Percentiles rank a stretch among this genome's conserved stretches.
phyloP scores from a whole-genome alignment of 768 basidiomycete species.

The Rhizopogon vulgaris region DNA sequence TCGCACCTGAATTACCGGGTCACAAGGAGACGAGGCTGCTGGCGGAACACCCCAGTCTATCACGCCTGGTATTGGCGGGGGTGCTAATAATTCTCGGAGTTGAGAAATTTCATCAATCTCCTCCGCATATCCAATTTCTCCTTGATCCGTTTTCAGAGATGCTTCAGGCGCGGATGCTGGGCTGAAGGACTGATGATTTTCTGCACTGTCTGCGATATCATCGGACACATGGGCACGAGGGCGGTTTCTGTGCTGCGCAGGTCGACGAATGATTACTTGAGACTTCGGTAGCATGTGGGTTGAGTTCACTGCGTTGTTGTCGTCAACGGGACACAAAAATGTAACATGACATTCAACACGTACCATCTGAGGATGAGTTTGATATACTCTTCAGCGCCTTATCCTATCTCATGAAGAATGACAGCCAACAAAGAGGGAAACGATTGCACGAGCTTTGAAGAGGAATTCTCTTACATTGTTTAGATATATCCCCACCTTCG shows the following conservation, averaged over 20 bases:
- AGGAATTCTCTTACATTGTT: constrained; percentile 59
- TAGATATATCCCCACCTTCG: constrained; percentile 3
- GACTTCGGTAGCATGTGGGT: constrained; percentile 42
- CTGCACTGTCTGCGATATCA: constrained; percentile 27
- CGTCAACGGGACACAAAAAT: neutral
- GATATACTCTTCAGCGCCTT: constrained; percentile 35
- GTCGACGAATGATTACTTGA: constrained; percentile 55
- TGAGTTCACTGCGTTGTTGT: constrained; percentile 12
- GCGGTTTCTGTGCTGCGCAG: constrained; percentile 40
- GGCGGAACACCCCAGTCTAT: constrained; percentile 77
- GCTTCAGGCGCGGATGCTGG: neutral
- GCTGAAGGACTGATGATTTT: neutral
- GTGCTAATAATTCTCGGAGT: constrained; percentile 52
- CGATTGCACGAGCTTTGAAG: constrained; percentile 29
- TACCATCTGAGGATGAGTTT: constrained; percentile 24
- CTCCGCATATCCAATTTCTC: neutral
- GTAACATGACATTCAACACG: constrained; percentile 3
- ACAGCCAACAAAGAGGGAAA: constrained; percentile 66
- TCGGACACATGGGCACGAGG: constrained; percentile 46
- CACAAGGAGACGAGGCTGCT: constrained; percentile 44
- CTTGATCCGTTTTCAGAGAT: neutral
- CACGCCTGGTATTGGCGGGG: constrained; percentile 57
- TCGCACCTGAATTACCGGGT: constrained; percentile 57
- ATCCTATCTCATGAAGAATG: constrained; percentile 63
- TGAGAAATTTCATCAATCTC: constrained; percentile 42